Evolutionary conservation across 192 early-diverging fungal species (phyloP).

Genomic region (Umbelopsis vinacea): DNA sequence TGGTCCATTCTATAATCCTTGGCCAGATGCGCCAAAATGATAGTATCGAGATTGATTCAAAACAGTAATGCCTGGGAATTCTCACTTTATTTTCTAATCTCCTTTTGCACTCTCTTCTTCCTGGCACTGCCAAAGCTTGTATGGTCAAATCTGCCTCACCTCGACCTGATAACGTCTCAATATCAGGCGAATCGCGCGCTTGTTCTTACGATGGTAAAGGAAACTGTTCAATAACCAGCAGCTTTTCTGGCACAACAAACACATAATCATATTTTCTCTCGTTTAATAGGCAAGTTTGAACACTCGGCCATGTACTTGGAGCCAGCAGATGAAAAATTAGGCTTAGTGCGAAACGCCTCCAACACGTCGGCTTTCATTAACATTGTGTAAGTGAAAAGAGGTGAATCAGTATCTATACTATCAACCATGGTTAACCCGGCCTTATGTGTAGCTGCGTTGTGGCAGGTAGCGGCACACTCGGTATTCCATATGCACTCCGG

Average conservation of each 20-base stretch:
- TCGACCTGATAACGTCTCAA: neutral
- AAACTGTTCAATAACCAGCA: neutral
- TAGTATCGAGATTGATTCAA: neutral
- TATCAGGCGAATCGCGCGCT: slow-evolving; percentile 1
- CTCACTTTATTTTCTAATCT: neutral
- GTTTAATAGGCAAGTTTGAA: slow-evolving; percentile 12
- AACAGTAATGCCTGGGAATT: neutral
- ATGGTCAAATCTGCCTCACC: slow-evolving; percentile 2
- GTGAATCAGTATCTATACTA: neutral
- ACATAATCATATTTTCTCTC: neutral
- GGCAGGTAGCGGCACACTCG: slow-evolving; percentile 58
- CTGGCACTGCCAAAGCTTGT: neutral
- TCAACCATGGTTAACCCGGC: neutral
- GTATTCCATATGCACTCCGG: slow-evolving; percentile 59
- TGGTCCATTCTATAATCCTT: slow-evolving; percentile 13
- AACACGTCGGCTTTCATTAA: slow-evolving; percentile 9
- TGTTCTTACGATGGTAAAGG: slow-evolving; percentile 1
- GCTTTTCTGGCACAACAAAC: neutral
- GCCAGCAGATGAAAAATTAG: slow-evolving; percentile 2
- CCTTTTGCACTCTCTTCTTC: neutral
- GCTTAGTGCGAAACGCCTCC: slow-evolving; percentile 16
- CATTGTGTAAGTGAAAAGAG: slow-evolving; percentile 4
- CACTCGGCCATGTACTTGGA: slow-evolving; percentile 13
- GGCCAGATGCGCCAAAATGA: neutral
- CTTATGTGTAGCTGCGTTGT: slow-evolving; percentile 28